These are phyloP conservation scores for Ampelocalamus luodianensis DNA, from an alignment of 176 grass and related monocot species.

Conservation along the genomic window DNA sequence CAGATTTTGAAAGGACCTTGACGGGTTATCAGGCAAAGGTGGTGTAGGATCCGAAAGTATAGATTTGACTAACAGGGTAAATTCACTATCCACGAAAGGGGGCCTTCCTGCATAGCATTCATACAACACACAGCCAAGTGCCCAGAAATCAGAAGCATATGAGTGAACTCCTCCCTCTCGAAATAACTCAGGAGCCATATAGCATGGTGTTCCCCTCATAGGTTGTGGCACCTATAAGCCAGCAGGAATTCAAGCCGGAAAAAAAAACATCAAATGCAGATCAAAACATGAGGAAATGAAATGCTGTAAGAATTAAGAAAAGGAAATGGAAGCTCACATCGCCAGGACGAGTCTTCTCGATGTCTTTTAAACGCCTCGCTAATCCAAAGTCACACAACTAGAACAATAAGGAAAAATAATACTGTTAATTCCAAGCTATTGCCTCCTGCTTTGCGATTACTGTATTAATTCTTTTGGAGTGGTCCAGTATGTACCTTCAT, in stretches of 20 bases:
- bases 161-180: constrained; percentile 85
- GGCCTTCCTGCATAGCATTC: constrained; percentile 93
- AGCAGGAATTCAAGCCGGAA: constrained; percentile 34
- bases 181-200: constrained; percentile 99
- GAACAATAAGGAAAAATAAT: constrained; percentile 27
- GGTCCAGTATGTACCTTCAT: constrained; percentile 76
- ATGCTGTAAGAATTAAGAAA: constrained; percentile 4
- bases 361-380: constrained; percentile 84
- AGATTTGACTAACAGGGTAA: constrained; percentile 93
- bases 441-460: constrained; percentile 9
- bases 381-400: constrained; percentile 98
- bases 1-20: constrained; percentile 86
- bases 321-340: constrained; percentile 53
- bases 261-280: constrained; percentile 33
- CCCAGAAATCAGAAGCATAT: constrained; percentile 99
- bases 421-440: constrained; percentile 32
- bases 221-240: constrained; percentile 66
- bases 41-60: constrained; percentile 85
- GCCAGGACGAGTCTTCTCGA: constrained; percentile 63
- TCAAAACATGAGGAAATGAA: constrained; percentile 31
- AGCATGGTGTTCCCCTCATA: constrained; percentile 90
- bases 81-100: constrained; percentile 73
- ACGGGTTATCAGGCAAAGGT: constrained; percentile 76
- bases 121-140: constrained; percentile 91
- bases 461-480: constrained; percentile 25